Base-by-base conservation (phyloP, 2,329 filamentous ascomycete genomes). In the Colletotrichum australisinense region DNA sequence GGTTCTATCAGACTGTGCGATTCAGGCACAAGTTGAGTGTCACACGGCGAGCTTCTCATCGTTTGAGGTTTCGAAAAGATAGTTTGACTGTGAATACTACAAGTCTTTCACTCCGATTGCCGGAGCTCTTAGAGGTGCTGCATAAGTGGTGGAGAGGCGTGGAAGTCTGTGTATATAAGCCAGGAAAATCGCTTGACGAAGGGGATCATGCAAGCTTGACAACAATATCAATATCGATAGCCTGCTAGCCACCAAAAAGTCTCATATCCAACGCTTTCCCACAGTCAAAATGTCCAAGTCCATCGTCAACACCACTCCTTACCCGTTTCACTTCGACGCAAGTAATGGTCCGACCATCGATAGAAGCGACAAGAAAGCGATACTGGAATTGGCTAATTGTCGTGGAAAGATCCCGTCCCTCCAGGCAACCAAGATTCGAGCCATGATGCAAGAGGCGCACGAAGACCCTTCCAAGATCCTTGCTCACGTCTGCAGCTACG, bases 401-500 rank as follows among this genome's bases (percentile, higher is more conserved):
- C 80, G 83, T 1, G 84, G 84, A 19, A 67, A 75, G 1, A 80
- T 81, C 19, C 83, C 83, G 4, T 84, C 83, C 1, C 38, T 80
- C 5, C 83, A 85, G 70, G 80, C 84, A 7, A 58, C 68, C 22
- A 52, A 46, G 19, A 24, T 69, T 16, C 59, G 67, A 11, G 30
- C 52, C 5, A 79, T 85, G 79, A 83, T 85, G 76, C 75, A 82
- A 16, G 83, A 86, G 67, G 81, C 84, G 0, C 79, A 82, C 49
- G 69, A 77, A 0, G 83, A 86, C 64, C 81, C 84, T 1, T 78
- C 77, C 5, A 87, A 86, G 72, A 86, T 87, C 56, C 64, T 87
- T 5, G 85, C 86, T 1, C 82, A 83, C 56, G 78, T 79, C 26
- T 86, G 84, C 74, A 81, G 79, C 58, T 86, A 87, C 57, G 85